Conservation (phyloP, 139 green algal species). For the Chlamydomonas sp. region DNA sequence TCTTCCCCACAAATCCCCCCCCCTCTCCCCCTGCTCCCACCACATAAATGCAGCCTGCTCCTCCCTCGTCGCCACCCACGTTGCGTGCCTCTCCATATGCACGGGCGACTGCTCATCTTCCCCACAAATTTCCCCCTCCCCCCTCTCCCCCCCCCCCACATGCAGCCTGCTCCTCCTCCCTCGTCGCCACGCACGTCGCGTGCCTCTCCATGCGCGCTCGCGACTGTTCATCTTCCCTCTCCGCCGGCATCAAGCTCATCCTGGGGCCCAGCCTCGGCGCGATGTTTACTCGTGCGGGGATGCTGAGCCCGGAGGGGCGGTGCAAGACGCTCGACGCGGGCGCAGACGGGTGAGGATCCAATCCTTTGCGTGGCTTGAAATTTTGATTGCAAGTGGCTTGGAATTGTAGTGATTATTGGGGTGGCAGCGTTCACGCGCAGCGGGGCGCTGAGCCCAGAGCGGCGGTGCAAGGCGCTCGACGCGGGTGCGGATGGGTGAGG, state of each 20-base stretch:
- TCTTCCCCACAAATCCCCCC: too few relatives aligned
- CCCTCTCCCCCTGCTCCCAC: too few relatives aligned
- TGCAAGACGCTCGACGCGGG: slow-evolving; percentile 75
- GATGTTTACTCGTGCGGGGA: slow-evolving; percentile 60
- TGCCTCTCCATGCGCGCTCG: slow-evolving; percentile 14
- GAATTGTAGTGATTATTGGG: too few relatives aligned
- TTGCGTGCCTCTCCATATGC: too few relatives aligned
- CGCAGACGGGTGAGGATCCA: slow-evolving; percentile 72
- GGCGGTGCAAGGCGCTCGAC: slow-evolving; percentile 78
- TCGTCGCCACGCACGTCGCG: slow-evolving; percentile 47
- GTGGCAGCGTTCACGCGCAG: slow-evolving; percentile 48
- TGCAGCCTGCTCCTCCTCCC: slow-evolving; percentile 70
- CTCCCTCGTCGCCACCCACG: too few relatives aligned
- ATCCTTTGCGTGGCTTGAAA: too few relatives aligned
- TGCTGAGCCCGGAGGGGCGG: slow-evolving; percentile 66
- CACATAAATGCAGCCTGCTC: too few relatives aligned
- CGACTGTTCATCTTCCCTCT: slow-evolving; percentile 25
- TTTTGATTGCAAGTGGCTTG: too few relatives aligned
- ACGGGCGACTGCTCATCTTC: too few relatives aligned
- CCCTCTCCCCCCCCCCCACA: too few relatives aligned
- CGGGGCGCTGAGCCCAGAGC: slow-evolving; percentile 68
- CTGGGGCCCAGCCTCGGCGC: slow-evolving; percentile 47
- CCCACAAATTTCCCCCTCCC: too few relatives aligned
- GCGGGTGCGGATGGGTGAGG: slow-evolving; percentile 63
- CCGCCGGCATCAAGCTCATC: slow-evolving; percentile 43